Conservation (phyloP, 2,329 filamentous ascomycete species). For the Tricladium varicosporioides region DNA sequence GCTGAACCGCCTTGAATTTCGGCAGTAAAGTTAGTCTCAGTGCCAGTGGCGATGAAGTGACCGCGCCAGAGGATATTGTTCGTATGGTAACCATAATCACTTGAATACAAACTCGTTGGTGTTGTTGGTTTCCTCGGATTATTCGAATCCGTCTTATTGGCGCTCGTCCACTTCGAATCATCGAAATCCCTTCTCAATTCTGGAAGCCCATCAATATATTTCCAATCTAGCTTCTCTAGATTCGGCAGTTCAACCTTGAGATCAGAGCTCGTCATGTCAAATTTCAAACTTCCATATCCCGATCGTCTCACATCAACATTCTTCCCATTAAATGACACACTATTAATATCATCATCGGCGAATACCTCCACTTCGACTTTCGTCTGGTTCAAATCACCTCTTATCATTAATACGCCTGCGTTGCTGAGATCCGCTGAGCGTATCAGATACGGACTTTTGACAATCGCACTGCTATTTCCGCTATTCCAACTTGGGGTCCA, state of each 20-base stretch:
- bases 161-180: constrained; percentile 65
- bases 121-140: constrained; percentile 47
- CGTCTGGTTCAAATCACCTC: neutral
- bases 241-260: constrained; percentile 49
- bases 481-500: neutral
- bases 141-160: constrained; percentile 14
- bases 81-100: constrained; percentile 71
- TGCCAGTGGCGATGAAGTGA: constrained; percentile 61
- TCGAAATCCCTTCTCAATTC: constrained; percentile 61
- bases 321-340: constrained; percentile 35
- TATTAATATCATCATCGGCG: constrained; percentile 31
- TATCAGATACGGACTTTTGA: neutral
- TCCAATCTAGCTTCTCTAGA: constrained; percentile 58
- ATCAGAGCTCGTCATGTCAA: constrained; percentile 41
- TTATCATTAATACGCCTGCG: neutral
- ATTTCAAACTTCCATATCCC: constrained; percentile 52
- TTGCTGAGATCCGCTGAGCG: neutral
- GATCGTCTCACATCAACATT: constrained; percentile 42
- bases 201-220: constrained; percentile 65
- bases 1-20: constrained; percentile 63
- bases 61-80: constrained; percentile 68
- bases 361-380: constrained; percentile 63
- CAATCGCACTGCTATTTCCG: constrained; percentile 37
- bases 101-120: constrained; percentile 63
- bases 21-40: constrained; percentile 54